These are phyloP conservation scores for Gossypium anomalum DNA, from an alignment of 345 rosid genomes.

Conservation along the genomic window DNA sequence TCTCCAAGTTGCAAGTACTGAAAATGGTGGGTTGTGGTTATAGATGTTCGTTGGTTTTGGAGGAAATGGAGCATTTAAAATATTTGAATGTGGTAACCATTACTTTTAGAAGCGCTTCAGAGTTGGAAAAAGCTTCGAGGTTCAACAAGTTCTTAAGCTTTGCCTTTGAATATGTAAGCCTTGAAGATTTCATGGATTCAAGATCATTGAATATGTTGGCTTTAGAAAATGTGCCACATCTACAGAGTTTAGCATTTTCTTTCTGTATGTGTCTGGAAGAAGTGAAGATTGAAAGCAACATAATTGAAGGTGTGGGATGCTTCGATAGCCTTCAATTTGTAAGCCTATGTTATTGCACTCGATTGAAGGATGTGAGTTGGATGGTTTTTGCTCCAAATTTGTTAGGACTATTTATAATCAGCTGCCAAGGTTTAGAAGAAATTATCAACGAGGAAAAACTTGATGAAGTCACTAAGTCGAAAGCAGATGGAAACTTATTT, in stretches of 20 bases:
- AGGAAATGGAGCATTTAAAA: background rate
- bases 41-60: background rate
- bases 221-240: background rate
- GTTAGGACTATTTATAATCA: fast-evolving
- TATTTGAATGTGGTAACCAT: background rate
- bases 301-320: background rate
- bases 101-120: background rate
- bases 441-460: background rate
- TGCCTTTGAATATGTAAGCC: background rate
- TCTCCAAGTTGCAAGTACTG: conserved; percentile 1
- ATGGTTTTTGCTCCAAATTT: background rate
- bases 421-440: background rate
- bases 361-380: background rate
- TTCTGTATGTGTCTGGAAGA: background rate
- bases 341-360: background rate
- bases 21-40: background rate
- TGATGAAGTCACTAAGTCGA: background rate
- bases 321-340: background rate
- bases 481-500: background rate
- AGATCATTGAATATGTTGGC: background rate
- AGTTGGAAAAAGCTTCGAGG: background rate
- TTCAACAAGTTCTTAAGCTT: background rate
- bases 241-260: background rate
- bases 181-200: background rate
- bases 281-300: background rate